phyloP scores from a whole-genome alignment of 495 filamentous ascomycete genomes.

The Collariella sp. region DNA sequence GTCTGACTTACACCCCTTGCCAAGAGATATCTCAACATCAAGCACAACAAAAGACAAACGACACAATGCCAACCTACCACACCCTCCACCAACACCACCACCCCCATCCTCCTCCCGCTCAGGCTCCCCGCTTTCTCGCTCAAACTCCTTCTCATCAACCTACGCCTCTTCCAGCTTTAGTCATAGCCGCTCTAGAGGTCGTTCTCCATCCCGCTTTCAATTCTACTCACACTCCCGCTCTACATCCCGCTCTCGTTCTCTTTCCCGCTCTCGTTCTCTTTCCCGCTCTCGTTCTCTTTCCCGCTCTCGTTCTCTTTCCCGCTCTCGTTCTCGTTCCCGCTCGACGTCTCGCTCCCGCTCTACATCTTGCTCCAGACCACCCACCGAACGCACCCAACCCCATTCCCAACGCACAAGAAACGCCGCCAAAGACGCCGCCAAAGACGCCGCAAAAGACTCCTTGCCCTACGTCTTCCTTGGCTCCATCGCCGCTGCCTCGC shows the following conservation, averaged over 20 bases:
- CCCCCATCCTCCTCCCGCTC: not conserved
- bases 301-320: not conserved
- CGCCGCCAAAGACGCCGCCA: conserved; percentile 7
- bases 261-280: too few relatives aligned
- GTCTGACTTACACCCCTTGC: not conserved
- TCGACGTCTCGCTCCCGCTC: conserved; percentile 7
- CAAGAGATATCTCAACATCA: not conserved
- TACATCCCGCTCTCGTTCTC: too few relatives aligned
- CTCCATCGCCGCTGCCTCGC: conserved; percentile 28
- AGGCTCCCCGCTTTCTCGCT: too few relatives aligned
- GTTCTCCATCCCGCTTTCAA: not conserved
- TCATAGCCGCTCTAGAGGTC: not conserved
- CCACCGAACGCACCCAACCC: not conserved
- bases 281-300: not conserved
- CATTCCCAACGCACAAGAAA: not conserved
- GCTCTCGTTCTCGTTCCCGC: conserved; percentile 4
- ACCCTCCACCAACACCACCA: conserved; percentile 3
- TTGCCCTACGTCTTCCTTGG: conserved; percentile 32
- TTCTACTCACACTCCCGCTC: too few relatives aligned
- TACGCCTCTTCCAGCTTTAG: conserved; percentile 9
- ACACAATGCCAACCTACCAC: conserved; percentile 12
- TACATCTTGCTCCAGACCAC: not conserved
- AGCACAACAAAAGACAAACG: too few relatives aligned
- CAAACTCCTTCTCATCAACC: not conserved
- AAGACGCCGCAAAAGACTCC: conserved; percentile 13